phyloP scores from a whole-genome alignment of 192 early-diverging fungal species.

The Entomortierella beljakovae region DNA sequence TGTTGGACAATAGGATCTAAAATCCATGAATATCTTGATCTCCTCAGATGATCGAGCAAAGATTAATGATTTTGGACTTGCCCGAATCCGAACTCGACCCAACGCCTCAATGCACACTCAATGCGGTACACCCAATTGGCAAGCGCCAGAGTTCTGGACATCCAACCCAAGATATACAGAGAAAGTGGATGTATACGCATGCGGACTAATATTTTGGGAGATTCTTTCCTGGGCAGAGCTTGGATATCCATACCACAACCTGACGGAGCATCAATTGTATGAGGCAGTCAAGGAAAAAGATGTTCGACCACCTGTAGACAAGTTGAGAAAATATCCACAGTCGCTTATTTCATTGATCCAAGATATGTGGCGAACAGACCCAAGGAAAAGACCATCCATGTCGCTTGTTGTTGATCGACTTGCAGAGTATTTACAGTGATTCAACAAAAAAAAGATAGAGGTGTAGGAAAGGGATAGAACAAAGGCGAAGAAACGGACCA shows the following conservation, averaged over 20 bases:
- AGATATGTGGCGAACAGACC: constrained; percentile 80
- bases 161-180: constrained; percentile 78
- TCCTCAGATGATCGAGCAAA: constrained; percentile 74
- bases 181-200: constrained; percentile 80
- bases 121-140: constrained; percentile 86
- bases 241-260: constrained; percentile 77
- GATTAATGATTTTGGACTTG: constrained; percentile 86
- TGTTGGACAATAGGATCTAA: constrained; percentile 62
- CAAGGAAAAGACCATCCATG: constrained; percentile 72
- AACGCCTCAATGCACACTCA: constrained; percentile 79
- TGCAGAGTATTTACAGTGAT: constrained; percentile 69
- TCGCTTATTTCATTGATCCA: constrained; percentile 70
- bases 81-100: constrained; percentile 76
- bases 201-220: constrained; percentile 84
- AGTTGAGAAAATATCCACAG: constrained; percentile 68
- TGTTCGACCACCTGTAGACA: constrained; percentile 67
- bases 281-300: constrained; percentile 69
- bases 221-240: constrained; percentile 78
- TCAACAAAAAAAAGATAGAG: neutral
- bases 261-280: constrained; percentile 72
- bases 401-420: constrained; percentile 76
- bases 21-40: constrained; percentile 82
- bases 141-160: constrained; percentile 83
- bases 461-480: neutral
- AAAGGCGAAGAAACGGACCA: neutral